Evolutionary conservation across 2,329 filamentous ascomycete species (phyloP), one percentile per base, ranked within the genome.

Genomic region (Lizonia empirigonia): DNA sequence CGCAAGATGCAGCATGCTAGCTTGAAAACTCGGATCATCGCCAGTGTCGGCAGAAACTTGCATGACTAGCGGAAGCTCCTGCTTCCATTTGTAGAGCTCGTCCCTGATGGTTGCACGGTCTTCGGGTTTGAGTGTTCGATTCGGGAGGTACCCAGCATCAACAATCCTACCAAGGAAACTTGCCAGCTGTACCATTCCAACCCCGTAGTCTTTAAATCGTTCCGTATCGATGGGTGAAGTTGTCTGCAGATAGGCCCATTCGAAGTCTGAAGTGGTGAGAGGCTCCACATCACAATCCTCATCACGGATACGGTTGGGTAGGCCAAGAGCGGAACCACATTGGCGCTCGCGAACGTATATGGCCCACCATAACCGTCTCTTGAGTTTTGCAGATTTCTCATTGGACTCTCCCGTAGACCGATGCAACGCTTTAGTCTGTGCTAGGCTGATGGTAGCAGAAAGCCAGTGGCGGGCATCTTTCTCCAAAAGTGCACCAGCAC

Each of bases 301-400:
- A 23, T 81, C 77, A 6, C 76, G 74, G 26, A 80, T 78, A 1
- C 78, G 70, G 35, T 75, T 75, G 0, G 78, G 78, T 1, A 80
- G 60, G 1, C 78, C 78, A 5, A 77, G 56, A 8, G 77, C 76
- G 2, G 77, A 74, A 1, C 76, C 74, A 19, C 73, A 76, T 59
- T 81, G 78, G 36, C 78, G 74, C 44, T 81, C 79, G 8, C 79
- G 69, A 37, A 80, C 72, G 45, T 82, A 82, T 7, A 82, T 74
- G 5, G 79, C 78, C 80, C 80, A 82, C 79, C 80, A 83, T 6
- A 82, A 76, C 5, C 80, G 63, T 48, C 77, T 75, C 58, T 78
- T 75, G 26, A 81, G 55, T 50, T 68, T 68, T n/a, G 68, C 67
- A 3, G 70, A 53, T n/a, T 62, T 63, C 3, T 60, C 50, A 15